Base-by-base conservation (phyloP, 331 rosid species). In the Spiraea crenata region DNA sequence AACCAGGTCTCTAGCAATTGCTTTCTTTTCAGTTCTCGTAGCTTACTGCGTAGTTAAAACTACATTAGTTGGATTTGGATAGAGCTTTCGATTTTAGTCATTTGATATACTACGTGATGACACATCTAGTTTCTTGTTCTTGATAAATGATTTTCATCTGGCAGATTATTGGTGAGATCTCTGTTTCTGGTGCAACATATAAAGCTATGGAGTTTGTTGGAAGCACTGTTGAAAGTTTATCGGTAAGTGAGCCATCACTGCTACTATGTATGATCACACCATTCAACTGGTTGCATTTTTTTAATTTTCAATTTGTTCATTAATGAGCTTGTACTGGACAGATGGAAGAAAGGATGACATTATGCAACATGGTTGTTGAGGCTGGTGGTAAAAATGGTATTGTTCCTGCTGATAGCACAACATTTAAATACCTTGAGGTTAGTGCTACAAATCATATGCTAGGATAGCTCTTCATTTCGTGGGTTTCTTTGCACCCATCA, bases 371-470 rank as follows among this genome's bases (percentile, higher is more conserved):
- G 99, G 99, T 86, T 67, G 90, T 95, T 41, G 99, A 95, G 88
- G 99, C 99, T 74, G 99, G 99, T 49, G 99, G 93, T 81, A 95
- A 95, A 92, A 95, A 95, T 57, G 99, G 99, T 60, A 85, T 95
- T 46, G 74, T 95, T 70, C 96, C 99, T 74, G 85, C 99, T 40
- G 99, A 95, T 78, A 82, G 85, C 57, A 88, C 97, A 73, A 95
- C 97, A 76, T 95, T 66, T 76, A 89, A 95, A 80, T 91, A 95
- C 84, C 91, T 95, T 44, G 93, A 95, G 99, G 99, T 95, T 66
- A 76, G 91, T 84, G 34, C 62, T 60, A 37, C 54, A 60, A 71
- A 46, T 72, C 64, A 77, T 64, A 57, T 65, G 51, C 52, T 72
- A 80, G 48, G 66, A 5, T 76, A 6, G 66, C 42, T 66, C 3